Base-by-base conservation (phyloP, 345 rosid genomes). In the Tarenaya hassleriana region DNA sequence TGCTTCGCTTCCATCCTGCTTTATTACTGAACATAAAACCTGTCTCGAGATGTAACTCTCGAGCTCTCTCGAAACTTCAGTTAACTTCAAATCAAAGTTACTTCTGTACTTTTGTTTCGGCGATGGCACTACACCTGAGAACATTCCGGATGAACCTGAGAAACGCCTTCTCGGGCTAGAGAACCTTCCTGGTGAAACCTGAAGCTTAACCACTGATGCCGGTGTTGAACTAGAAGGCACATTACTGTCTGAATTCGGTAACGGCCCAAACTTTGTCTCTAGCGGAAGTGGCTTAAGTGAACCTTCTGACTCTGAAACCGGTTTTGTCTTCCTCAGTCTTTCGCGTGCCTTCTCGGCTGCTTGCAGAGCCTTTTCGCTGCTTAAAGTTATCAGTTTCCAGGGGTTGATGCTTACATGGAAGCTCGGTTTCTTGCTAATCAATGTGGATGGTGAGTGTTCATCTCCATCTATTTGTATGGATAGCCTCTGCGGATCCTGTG, bases 291-390 rank as follows among this genome's bases (percentile, higher is more conserved):
- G 94, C 70, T 77, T 81, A 34, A 87, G 50, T 21, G 89, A 55
- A 63, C 76, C 80, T 43, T 62, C 61, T 55, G 79, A 69, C 15
- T 18, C 65, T 0, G 48, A 29, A 32, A 58, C 56, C 14, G 75
- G 64, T 34, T 71, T 92, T 17, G 77, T 62, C 40, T 73, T 85
- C 77, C 72, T 51, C 17, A 85, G 77, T 73, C 83, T 76, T 66
- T 79, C 96, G 61, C 68, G 81, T 41, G 98, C 95, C 70, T 72
- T 92, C 61, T 92, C 98, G 15, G 98, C 98, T 39, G 95, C 96
- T 54, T 73, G 67, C 52, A 88, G 58, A 63, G 95, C 94, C 70
- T 81, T 88, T 58, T 92, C 95, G 62, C 79, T 79, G 73, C 96
- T 92, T 47, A 88, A 34, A 19, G 70, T 79, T 33, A 88, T 75